Conservation (phyloP, 2,329 filamentous ascomycete genomes). For the Venturiaceae sp. region DNA sequence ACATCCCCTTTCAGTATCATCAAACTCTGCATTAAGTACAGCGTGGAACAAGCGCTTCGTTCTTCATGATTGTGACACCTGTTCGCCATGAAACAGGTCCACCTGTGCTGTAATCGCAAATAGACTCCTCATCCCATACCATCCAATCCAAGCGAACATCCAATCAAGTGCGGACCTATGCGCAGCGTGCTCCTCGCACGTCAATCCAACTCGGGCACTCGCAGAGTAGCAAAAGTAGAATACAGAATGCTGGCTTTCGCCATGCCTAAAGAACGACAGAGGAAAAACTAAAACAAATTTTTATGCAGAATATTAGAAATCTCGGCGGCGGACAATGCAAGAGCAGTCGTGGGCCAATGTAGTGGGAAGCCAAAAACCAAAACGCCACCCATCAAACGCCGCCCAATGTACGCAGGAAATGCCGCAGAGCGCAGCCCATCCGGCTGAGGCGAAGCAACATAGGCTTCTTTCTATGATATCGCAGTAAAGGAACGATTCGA, state of each 20-base stretch:
- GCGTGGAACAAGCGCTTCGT: background rate
- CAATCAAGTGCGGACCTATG: background rate
- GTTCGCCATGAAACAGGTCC: too few species aligned
- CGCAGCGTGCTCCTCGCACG: background rate
- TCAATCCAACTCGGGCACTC: background rate
- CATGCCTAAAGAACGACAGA: background rate
- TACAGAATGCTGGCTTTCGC: background rate
- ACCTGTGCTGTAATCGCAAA: background rate
- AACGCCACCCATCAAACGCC: background rate
- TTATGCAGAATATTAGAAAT: background rate
- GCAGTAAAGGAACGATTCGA: background rate
- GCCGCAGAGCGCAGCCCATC: background rate
- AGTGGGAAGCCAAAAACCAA: background rate
- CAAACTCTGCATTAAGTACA: background rate
- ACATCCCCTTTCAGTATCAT: background rate
- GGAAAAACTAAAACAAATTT: background rate
- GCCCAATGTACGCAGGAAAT: background rate
- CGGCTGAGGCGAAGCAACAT: background rate
- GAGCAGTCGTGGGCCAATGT: background rate
- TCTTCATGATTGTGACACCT: background rate
- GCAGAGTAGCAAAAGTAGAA: background rate
- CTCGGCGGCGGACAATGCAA: background rate
- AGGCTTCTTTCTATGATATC: conserved; percentile 5
- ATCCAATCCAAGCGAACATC: background rate
- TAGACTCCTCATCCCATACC: background rate